Base-by-base conservation (phyloP, 208 protist genomes). In the Trypanosoma rangeli region DNA sequence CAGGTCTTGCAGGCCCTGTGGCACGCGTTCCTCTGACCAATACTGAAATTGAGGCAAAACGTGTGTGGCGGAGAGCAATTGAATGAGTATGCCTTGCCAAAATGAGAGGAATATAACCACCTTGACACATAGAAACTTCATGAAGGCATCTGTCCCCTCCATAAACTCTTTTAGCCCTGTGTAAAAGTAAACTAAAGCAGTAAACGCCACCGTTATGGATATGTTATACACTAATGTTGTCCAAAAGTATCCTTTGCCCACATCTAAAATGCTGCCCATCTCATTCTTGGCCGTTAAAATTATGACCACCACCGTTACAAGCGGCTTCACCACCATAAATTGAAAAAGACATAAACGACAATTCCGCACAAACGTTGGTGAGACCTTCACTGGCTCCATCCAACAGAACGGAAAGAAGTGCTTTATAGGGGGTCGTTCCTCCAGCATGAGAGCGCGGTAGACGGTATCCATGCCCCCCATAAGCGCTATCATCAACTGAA, bases 61-160 rank as follows among this genome's bases (percentile, higher is more conserved):
- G 15, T 82, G 78, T 5, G 79, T 80, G 15, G 87, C 87, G 28
- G 78, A 78, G 5, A 98, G 68, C 29, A 97, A 64, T 66, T 89
- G 82, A 60, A 98, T 97, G 26, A 93, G 67, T 54, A 97, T 49
- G 2, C 92, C 92, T 60, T 98, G 94, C 94, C 94, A 98, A 73
- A 96, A 98, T 16, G 93, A 96, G 18, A 97, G 78, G 68, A 98
- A 96, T 54, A 98, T 93, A 63, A 98, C 89, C 0, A 83, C 64
- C 79, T 98, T 98, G 35, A 98, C 78, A 74, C 93, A 97, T 15
- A 97, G 71, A 64, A 98, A 98, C 79, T 98, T 98, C 66, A 93
- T 61, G 35, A 98, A 73, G 2, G 92, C 88, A 64, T 96, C 90
- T 53, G 89, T 87, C 37, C 88, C 91, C 71, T 95, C 86, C 77